These are phyloP conservation scores for Capsella bursapastoris DNA, from an alignment of 345 rosid species.

Conservation along the genomic window DNA sequence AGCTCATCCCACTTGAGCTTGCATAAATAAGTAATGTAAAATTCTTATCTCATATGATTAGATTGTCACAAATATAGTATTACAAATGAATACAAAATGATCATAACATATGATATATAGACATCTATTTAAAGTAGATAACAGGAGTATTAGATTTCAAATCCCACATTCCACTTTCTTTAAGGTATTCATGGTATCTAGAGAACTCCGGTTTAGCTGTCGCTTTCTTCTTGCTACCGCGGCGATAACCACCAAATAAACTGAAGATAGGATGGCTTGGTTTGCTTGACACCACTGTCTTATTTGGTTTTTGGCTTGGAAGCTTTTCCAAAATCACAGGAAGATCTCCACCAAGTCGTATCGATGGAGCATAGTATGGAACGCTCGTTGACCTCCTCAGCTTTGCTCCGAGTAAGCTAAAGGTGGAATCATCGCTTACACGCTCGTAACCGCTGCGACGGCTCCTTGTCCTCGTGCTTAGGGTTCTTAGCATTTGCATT, in stretches of 20 bases:
- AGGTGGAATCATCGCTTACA: not conserved
- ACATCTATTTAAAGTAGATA: not conserved
- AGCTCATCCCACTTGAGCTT: no score
- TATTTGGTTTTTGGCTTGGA: not conserved
- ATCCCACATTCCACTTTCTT: not conserved
- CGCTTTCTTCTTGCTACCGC: not conserved
- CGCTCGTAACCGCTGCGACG: not conserved
- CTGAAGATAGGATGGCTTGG: not conserved
- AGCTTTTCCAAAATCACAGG: not conserved
- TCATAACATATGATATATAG: not conserved
- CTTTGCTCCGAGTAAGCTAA: not conserved
- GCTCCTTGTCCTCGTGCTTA: not conserved
- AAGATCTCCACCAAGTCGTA: not conserved
- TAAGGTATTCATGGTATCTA: not conserved
- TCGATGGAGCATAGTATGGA: not conserved
- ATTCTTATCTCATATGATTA: no score
- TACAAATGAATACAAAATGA: not conserved
- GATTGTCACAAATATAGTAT: no score
- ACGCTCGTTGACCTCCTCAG: not conserved
- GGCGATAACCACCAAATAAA: not conserved
- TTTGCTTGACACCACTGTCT: not conserved
- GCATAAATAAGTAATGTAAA: no score
- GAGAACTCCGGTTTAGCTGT: not conserved
- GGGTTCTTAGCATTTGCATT: not conserved
- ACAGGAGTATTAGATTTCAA: not conserved